phyloP scores from a whole-genome alignment of 2,329 filamentous ascomycete genomes.

The Rugonectria rugulosa region DNA sequence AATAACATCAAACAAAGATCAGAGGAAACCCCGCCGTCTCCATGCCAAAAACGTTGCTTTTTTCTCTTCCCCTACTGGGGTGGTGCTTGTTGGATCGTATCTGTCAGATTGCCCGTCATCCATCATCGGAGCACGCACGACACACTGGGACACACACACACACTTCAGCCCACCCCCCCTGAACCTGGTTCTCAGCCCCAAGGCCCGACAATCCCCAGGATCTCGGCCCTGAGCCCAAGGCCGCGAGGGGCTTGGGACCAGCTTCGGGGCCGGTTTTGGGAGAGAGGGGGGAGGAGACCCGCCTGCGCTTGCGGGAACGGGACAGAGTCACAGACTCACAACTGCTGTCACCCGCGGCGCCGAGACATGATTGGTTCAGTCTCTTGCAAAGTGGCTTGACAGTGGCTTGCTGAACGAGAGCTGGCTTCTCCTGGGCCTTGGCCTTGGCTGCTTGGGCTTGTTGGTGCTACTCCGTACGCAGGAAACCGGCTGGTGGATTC shows the following conservation, averaged over 20 bases:
- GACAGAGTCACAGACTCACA: not conserved
- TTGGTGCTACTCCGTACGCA: too few relatives aligned
- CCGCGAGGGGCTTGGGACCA: not conserved
- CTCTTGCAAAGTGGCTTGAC: not conserved
- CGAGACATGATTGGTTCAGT: not conserved
- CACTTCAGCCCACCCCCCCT: too few relatives aligned
- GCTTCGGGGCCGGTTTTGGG: not conserved
- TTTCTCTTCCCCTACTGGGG: not conserved
- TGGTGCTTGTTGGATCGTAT: constrained; percentile 1
- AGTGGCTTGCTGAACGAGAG: not conserved
- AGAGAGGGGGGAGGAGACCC: not conserved
- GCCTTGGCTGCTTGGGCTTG: not conserved
- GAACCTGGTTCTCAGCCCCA: not conserved
- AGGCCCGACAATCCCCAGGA: not conserved
- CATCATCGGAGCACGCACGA: too few relatives aligned
- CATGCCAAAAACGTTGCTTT: not conserved
- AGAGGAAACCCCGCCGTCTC: not conserved
- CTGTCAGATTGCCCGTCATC: not conserved
- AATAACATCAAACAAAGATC: not conserved
- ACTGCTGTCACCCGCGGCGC: not conserved
- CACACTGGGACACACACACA: too few relatives aligned
- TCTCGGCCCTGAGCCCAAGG: not conserved
- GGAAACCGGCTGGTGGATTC: not conserved
- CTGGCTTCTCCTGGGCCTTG: not conserved
- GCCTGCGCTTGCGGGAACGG: not conserved